A percentile compares a stretch with the other conserved stretches of the same genome.
Conservation (phyloP, 2,329 filamentous ascomycete genomes). For the Acarospora socialis region DNA sequence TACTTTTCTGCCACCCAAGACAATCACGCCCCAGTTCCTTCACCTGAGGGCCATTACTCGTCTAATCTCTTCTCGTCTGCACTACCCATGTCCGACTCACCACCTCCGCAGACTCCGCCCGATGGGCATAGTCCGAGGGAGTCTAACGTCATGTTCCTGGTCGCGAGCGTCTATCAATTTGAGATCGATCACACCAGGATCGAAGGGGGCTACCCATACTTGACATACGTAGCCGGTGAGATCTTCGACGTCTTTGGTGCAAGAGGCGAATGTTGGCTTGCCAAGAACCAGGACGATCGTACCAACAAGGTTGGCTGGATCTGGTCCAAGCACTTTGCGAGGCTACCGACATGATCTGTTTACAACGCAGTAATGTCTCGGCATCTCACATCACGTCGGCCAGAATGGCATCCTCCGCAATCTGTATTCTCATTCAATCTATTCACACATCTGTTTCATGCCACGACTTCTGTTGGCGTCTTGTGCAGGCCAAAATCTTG, state of each 20-base stretch:
- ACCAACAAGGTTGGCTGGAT: conserved; percentile 80
- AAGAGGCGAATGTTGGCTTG: conserved; percentile 94
- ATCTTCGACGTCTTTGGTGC: conserved; percentile 88
- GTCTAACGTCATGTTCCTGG: conserved; percentile 72
- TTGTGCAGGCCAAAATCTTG: too few relatives aligned
- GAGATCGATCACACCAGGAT: conserved; percentile 85
- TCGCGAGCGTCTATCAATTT: conserved; percentile 90
- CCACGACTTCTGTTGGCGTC: too few relatives aligned
- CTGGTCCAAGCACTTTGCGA: conserved; percentile 95
- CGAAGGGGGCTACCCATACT: conserved; percentile 88
- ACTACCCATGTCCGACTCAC: conserved; percentile 38
- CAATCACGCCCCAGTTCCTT: conserved; percentile 12
- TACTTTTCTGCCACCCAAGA: conserved; percentile 12
- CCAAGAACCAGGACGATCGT: conserved; percentile 88
- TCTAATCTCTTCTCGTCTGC: conserved; percentile 79
- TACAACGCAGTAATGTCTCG: too few relatives aligned
- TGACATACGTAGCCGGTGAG: conserved; percentile 91
- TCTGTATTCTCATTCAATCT: too few relatives aligned
- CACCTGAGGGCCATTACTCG: conserved; percentile 38
- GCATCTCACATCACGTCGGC: too few relatives aligned
- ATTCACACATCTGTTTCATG: too few relatives aligned
- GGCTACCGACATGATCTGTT: too few relatives aligned
- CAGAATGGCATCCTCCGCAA: too few relatives aligned
- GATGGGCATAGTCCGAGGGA: conserved; percentile 32
- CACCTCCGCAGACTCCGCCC: conserved; percentile 15